phyloP scores from a whole-genome alignment of 1,284 basidiomycete genomes.

The Ceratorhiza oryzae-sativae region DNA sequence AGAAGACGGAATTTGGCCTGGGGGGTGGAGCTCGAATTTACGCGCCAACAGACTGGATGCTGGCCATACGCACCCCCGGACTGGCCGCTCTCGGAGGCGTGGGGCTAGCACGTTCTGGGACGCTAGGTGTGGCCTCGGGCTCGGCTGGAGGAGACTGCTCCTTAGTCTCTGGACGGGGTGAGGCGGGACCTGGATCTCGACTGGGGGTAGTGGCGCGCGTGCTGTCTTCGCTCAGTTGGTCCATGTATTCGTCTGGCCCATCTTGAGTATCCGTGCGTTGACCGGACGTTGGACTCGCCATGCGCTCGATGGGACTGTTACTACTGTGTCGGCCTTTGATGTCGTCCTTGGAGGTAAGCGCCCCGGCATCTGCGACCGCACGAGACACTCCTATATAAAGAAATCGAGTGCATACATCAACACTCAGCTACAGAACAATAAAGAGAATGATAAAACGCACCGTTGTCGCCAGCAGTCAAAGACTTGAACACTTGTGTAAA shows the following conservation, averaged over 20 bases:
- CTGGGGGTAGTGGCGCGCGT: slow-evolving; percentile 6
- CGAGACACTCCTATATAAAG: slow-evolving; percentile 23
- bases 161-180: not conserved
- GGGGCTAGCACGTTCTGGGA: not conserved
- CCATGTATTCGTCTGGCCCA: not conserved
- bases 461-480: slow-evolving; percentile 27
- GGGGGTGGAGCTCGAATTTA: slow-evolving; percentile 3
- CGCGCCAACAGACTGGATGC: slow-evolving; percentile 12
- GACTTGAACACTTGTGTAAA: slow-evolving; percentile 33
- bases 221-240: slow-evolving; percentile 30
- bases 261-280: not conserved
- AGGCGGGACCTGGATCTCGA: not conserved
- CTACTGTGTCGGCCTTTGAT: not conserved
- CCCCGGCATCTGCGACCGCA: slow-evolving; percentile 26
- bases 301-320: slow-evolving; percentile 5
- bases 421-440: not conserved
- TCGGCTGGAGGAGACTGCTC: not conserved
- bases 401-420: slow-evolving; percentile 32
- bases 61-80: slow-evolving; percentile 11
- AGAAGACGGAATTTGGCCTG: not conserved
- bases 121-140: not conserved
- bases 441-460: slow-evolving; percentile 19
- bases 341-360: slow-evolving; percentile 22
- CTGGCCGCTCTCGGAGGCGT: not conserved
- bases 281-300: not conserved